Percentiles rank a stretch among this genome's conserved stretches.
These are phyloP conservation scores for Millerago galiae DNA, from an alignment of 805 yeast species.

Conservation along the genomic window DNA sequence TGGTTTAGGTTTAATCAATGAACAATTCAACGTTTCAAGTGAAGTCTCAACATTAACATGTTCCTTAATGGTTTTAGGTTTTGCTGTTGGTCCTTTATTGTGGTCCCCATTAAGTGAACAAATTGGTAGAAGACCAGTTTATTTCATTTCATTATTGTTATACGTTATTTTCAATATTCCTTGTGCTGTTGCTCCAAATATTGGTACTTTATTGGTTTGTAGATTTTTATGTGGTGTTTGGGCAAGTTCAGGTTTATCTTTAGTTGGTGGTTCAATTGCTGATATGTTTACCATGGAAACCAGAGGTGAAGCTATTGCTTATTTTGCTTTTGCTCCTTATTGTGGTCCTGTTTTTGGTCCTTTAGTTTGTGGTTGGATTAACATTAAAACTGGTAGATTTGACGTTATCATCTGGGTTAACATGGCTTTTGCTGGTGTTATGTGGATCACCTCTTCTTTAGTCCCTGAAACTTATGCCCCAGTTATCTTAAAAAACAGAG, in stretches of 20 bases:
- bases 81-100: slow-evolving; percentile 76
- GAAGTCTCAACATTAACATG: slow-evolving; percentile 80
- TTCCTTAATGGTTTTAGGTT: slow-evolving; percentile 85
- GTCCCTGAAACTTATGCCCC: slow-evolving; percentile 95
- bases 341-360: slow-evolving; percentile 93
- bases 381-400: slow-evolving; percentile 59
- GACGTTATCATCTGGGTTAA: slow-evolving; percentile 84
- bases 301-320: slow-evolving; percentile 85
- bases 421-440: slow-evolving; percentile 83
- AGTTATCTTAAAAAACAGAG: slow-evolving; percentile 62
- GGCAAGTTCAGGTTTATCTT: slow-evolving; percentile 73
- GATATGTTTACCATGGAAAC: slow-evolving; percentile 80
- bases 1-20: slow-evolving; percentile 62
- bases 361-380: slow-evolving; percentile 78
- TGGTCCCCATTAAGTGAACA: slow-evolving; percentile 90
- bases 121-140: slow-evolving; percentile 81
- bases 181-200: slow-evolving; percentile 76
- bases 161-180: slow-evolving; percentile 81
- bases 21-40: slow-evolving; percentile 58
- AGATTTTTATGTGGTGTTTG: slow-evolving; percentile 86
- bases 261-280: slow-evolving; percentile 88
- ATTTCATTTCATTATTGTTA: slow-evolving; percentile 65
- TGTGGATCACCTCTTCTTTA: slow-evolving; percentile 58
- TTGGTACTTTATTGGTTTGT: slow-evolving; percentile 74
- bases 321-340: slow-evolving; percentile 87